Evolutionary conservation across 495 filamentous ascomycete species (phyloP).

Genomic region (Aspergillus ostianus): DNA sequence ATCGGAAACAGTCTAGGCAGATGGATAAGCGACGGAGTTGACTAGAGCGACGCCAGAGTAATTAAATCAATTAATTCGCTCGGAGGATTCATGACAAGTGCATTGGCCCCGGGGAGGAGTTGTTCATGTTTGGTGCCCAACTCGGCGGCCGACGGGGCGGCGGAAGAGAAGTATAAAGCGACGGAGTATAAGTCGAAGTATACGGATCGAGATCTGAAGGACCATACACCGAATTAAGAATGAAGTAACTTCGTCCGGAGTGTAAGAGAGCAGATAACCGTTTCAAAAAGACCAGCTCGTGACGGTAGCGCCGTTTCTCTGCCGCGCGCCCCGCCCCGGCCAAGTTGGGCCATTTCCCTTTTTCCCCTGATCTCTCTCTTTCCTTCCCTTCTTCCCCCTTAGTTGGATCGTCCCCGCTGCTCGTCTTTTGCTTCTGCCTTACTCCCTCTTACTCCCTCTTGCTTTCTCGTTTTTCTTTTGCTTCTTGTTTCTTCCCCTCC

Average conservation of each 20-base stretch:
- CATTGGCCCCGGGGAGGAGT: not conserved
- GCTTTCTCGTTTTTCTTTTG: slow-evolving; percentile 9
- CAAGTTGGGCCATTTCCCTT: slow-evolving; percentile 4
- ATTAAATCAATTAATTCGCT: not conserved
- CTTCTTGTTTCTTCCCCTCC: slow-evolving; percentile 4
- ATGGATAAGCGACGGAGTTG: not conserved
- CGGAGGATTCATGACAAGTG: not conserved
- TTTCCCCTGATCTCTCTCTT: slow-evolving; percentile 6
- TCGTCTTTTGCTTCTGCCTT: slow-evolving; percentile 7
- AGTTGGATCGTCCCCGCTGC: slow-evolving; percentile 9
- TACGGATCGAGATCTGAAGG: no score
- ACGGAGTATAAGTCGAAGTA: no score
- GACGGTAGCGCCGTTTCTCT: slow-evolving; percentile 5
- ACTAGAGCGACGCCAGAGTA: not conserved
- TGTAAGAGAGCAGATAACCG: not conserved
- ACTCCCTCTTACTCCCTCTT: slow-evolving; percentile 17
- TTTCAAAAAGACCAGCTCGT: not conserved
- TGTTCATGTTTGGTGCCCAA: not conserved
- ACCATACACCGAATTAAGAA: no score
- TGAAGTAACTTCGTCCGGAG: no score
- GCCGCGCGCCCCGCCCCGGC: slow-evolving; percentile 16
- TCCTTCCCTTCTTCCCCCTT: slow-evolving; percentile 4
- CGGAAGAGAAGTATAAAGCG: no score
- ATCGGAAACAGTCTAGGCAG: not conserved
- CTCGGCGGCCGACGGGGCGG: no score